Base-by-base conservation (phyloP, 2,329 filamentous ascomycete genomes). In the Xylariaceae sp. region DNA sequence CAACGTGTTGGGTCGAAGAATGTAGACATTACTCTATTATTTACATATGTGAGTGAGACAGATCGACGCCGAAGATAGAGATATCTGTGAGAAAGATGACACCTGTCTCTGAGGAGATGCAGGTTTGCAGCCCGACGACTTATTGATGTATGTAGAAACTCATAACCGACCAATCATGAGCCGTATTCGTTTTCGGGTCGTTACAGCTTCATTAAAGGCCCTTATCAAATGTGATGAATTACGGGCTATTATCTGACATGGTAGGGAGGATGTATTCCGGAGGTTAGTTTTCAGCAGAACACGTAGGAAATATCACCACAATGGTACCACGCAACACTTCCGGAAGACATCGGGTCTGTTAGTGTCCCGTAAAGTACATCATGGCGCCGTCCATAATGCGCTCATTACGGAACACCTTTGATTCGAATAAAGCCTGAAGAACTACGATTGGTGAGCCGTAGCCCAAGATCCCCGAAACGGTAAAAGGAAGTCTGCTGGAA, bases 171-270 rank as follows among this genome's bases (percentile, higher is more conserved):
- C 11, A 42, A 42, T 30, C 23, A 30, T 4, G 1, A 30, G 15
- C 9, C 57, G 57, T 59, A 59, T 39, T 56, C 57, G 57, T 35
- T 53, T 59, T 53, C 44, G 53, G 42, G 9, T 42, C 8, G 35
- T 11, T 42, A 15, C 37, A 42, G 37, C 37, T 42, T 9, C 37
- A 42, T 9, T 8, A 42, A 42, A 42, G 17, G 17, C 17, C 17
- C 17, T 18, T 2, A 42, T 9, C 37, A 42, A 42, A 42, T 42
- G 37, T 42, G 37, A 42, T 10, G 37, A 42, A 30, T 30, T 30
- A 30, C 23, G 23, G 23, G 3, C 5, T 23, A 30, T 5, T 30
- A 5, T 5, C 23, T 4, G 23, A n/a, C n/a, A 13, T 44, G 39
- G 10, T 44, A n/a, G n/a, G 2, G 39, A n/a, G 10, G n/a, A 44